phyloP scores from a whole-genome alignment of 2,329 filamentous ascomycete species.

The Didymella keratinophila region DNA sequence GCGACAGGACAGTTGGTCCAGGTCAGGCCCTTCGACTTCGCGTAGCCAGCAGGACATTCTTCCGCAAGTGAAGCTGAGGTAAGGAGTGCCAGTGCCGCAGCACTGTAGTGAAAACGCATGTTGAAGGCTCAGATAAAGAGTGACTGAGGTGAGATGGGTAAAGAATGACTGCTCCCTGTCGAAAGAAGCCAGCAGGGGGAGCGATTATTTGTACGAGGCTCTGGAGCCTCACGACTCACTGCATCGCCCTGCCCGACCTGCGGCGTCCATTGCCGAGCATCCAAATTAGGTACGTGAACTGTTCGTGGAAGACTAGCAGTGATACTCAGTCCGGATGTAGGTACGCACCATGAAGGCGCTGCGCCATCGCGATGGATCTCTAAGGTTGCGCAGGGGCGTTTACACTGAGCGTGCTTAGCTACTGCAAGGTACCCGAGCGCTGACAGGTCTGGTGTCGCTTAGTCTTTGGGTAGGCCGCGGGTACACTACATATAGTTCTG shows the following conservation, averaged over 20 bases:
- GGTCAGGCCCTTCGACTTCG: background rate
- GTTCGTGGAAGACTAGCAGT: background rate
- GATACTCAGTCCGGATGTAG: background rate
- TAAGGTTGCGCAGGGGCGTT: background rate
- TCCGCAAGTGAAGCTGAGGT: background rate
- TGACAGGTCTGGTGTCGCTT: background rate
- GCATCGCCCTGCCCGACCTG: background rate
- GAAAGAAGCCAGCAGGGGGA: background rate
- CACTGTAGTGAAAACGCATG: slow-evolving; percentile 3
- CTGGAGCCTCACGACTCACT: background rate
- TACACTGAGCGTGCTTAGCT: background rate
- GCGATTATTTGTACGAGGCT: background rate
- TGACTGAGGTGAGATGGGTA: slow-evolving; percentile 4
- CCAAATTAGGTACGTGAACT: background rate
- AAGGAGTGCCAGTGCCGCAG: slow-evolving; percentile 2
- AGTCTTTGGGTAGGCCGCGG: background rate
- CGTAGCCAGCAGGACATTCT: background rate
- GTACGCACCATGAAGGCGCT: background rate
- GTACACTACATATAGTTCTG: background rate
- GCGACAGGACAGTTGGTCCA: background rate
- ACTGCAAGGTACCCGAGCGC: slow-evolving; percentile 2
- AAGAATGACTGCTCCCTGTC: background rate
- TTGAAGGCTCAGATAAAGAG: slow-evolving; percentile 2
- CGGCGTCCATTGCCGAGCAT: background rate
- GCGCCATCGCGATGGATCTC: background rate